A percentile compares a stretch with the other conserved stretches of the same genome.
Evolutionary conservation across 31 red algal species (phyloP).

Genomic region (Asparagopsis taxiformis): DNA sequence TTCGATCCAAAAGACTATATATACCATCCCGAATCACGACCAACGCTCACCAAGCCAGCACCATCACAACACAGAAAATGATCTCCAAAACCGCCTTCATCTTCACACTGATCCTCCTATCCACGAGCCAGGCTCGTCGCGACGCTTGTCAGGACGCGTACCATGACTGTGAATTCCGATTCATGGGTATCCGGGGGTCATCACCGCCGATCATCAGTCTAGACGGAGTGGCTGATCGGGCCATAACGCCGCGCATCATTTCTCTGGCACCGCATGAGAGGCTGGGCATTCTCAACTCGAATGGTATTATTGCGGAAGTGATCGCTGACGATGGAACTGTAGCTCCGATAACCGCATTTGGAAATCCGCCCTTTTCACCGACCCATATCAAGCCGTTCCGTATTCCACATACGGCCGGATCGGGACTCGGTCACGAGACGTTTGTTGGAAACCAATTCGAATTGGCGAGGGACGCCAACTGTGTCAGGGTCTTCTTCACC

Average conservation of each 20-base stretch:
- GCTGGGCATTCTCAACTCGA: constrained; percentile 50
- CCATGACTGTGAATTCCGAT: not conserved
- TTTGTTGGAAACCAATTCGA: constrained; percentile 39
- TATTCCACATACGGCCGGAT: not conserved
- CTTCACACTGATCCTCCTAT: no score
- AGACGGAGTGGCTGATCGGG: not conserved
- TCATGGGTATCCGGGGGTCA: not conserved
- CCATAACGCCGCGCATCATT: constrained; percentile 34
- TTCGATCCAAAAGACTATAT: no score
- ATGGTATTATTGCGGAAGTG: constrained; percentile 30
- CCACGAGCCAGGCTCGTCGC: no score
- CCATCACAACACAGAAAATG: no score
- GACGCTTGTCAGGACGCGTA: not conserved
- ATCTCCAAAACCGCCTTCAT: no score
- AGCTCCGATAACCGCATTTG: constrained; percentile 38
- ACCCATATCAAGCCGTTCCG: constrained; percentile 51
- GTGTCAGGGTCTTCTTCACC: constrained; percentile 35
- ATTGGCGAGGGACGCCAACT: constrained; percentile 1
- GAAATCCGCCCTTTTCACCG: constrained; percentile 27
- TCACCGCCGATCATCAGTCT: constrained; percentile 8
- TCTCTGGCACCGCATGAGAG: constrained; percentile 2
- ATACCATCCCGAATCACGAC: no score
- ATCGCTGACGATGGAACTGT: constrained; percentile 1
- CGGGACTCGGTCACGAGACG: constrained; percentile 58
- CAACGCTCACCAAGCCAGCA: no score